Evolutionary conservation across 257 asterid genomes (phyloP), one percentile per base, ranked within the genome.

Genomic region (Scutellaria minor): DNA sequence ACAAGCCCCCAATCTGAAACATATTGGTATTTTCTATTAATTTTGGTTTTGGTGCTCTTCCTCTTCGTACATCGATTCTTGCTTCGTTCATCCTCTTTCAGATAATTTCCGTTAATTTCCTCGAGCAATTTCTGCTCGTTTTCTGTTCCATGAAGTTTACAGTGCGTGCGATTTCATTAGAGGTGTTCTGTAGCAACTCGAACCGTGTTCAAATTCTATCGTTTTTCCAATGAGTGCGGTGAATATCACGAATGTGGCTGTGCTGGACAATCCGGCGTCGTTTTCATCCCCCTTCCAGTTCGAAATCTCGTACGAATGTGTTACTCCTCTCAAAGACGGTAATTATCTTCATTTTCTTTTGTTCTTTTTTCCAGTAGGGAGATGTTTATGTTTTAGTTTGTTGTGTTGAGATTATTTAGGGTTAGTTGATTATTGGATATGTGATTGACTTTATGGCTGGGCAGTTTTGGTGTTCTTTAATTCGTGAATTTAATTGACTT

Each of bases 271-370:
- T 83, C 99, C 99, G 71, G 90, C 98, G 75, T 83, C 95, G 78
- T 94, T 94, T 84, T 65, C 79, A 18, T 42, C 93, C 46, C 95
- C 98, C 6, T 89, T 94, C 79, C 97, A 88, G 95, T 94, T 94
- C 77, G 99, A 94, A 76, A 89, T 94, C 82, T 94, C 99, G 13
- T 94, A 94, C 76, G 99, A 94, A 76, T 94, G 98, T 68, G 97
- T 94, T 27, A 51, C 90, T 58, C 58, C 98, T 81, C 97, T 94
- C 75, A 80, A 83, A 63, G 99, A 94, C 73, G 99, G 98, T 94
- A 86, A 75, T 45, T 37, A 0, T 50, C 6, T 24, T 20, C 31
- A 64, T 1, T 62, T 35, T 0, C 20, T 10, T 9, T 72, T 45
- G 6, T 13, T 40, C 10, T 11, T 2, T 52, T 9, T 13, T 52